Base-by-base conservation (phyloP, 345 rosid species). In the Ceriops decandra region DNA sequence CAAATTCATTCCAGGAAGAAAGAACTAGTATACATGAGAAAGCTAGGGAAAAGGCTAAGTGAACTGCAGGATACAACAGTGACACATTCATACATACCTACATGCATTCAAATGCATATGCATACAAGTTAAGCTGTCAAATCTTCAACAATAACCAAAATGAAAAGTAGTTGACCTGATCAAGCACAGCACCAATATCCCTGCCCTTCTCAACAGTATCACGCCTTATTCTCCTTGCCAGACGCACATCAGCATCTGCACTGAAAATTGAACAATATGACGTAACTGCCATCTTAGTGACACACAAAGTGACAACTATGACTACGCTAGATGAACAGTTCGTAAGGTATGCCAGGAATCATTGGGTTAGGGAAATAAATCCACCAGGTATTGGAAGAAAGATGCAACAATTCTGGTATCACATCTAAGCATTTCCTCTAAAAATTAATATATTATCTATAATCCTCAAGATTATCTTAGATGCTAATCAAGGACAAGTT, bases 211-310 rank as follows among this genome's bases (percentile, higher is more conserved):
- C 90, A 60, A 77, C 90, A 54, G 95, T 95, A 85, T 91, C 97
- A 76, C 97, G 87, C 82, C 88, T 84, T 78, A 95, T 95, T 82
- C 99, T 89, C 85, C 99, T 89, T 63, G 96, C 97, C 83, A 95
- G 79, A 57, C 97, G 96, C 68, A 95, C 99, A 82, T 95, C 99
- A 81, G 99, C 91, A 88, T 95, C 99, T 95, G 91, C 89, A 61
- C 87, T 85, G 82, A 81, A 85, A 75, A 79, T n/a, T 64, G 79
- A 74, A 53, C 66, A 70, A 76, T 64, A 73, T 86, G 68, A 79
- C 81, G 81, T 77, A 70, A 76, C 73, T 76, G 74, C 54, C 63
- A 69, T 63, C 74, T 73, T 62, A 62, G 80, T 61, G 70, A 69
- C 72, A 71, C 57, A 57, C 64, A 47, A 59, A 60, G 61, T 7